These are phyloP conservation scores for Cladophialophora chaetospira DNA, from an alignment of 2,329 filamentous ascomycete genomes.

Conservation along the genomic window DNA sequence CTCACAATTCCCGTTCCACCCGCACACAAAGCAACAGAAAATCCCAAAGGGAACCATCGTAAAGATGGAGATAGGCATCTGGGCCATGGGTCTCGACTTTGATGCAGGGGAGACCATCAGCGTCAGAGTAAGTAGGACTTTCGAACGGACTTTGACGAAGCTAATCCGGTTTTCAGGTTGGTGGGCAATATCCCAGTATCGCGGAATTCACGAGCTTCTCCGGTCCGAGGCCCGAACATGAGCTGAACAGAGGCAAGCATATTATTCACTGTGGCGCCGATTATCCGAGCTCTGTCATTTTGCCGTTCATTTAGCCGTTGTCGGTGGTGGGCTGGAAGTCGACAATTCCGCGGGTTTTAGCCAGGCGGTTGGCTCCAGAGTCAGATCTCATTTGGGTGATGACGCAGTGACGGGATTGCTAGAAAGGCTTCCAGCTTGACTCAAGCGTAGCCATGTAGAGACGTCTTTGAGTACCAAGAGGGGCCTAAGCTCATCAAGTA, in stretches of 20 bases:
- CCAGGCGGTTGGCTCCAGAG: too few species aligned
- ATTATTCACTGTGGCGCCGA: background rate
- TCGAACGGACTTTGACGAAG: conserved; percentile 41
- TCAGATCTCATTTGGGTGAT: too few species aligned
- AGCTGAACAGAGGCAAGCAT: conserved; percentile 2
- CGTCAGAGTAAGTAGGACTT: conserved; percentile 40
- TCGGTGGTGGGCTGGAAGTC: too few species aligned
- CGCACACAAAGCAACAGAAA: conserved; percentile 45
- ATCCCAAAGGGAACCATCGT: conserved; percentile 46
- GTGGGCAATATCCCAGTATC: background rate
- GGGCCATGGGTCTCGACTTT: conserved; percentile 51
- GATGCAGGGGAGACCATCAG: conserved; percentile 44
- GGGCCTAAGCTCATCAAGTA: too few species aligned
- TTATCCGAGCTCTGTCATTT: background rate
- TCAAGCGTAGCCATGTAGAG: too few species aligned
- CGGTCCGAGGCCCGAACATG: background rate
- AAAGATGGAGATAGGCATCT: conserved; percentile 52
- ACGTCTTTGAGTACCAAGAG: too few species aligned
- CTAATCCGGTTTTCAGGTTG: conserved; percentile 38
- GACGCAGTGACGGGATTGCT: too few species aligned
- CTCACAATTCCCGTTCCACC: conserved; percentile 39
- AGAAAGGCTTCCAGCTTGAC: too few species aligned
- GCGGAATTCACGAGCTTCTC: background rate
- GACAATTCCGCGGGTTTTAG: too few species aligned
- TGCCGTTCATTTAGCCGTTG: conserved; percentile 1